Percentiles rank a stretch among this genome's conserved stretches.
Conservation (phyloP, 331 rosid genomes). For the Pyrus hybrid region DNA sequence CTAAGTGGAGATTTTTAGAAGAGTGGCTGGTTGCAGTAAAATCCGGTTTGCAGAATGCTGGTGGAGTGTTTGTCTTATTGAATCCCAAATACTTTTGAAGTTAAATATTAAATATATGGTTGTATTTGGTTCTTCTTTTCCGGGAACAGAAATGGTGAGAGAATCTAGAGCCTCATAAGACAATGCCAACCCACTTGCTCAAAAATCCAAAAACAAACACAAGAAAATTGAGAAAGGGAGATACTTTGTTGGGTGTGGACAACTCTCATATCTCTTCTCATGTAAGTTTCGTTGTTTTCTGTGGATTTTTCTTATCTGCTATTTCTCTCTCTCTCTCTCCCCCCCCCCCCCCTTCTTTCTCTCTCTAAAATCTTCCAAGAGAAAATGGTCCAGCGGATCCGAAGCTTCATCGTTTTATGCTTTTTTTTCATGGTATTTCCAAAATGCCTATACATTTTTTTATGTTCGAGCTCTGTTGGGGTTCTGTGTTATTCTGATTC, state of each 20-base stretch:
- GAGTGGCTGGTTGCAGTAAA: neutral
- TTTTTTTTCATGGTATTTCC: conserved; percentile 3
- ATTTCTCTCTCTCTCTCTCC: conserved; percentile 3
- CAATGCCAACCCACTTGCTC: conserved; percentile 16
- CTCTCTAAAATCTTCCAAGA: conserved; percentile 35
- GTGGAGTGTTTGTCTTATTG: neutral
- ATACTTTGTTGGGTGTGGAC: conserved; percentile 37
- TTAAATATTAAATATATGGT: neutral
- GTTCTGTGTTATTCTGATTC: conserved; percentile 10
- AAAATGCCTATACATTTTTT: conserved; percentile 9
- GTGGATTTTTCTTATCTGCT: conserved; percentile 27
- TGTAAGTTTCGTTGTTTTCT: conserved; percentile 48
- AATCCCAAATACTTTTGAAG: neutral
- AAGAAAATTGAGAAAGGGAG: conserved; percentile 13
- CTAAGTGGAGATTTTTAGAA: too few relatives aligned
- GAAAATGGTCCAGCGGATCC: conserved; percentile 62
- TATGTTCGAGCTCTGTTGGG: conserved; percentile 21
- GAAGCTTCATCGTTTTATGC: conserved; percentile 38
- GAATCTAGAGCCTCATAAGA: conserved; percentile 38
- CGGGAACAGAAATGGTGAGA: conserved; percentile 25
- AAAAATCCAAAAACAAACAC: conserved; percentile 17
- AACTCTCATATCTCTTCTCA: conserved; percentile 43
- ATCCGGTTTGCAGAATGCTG: neutral
- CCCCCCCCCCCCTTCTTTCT: conserved; percentile 39
- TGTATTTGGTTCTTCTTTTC: neutral